phyloP scores from a whole-genome alignment of 768 basidiomycete genomes.

The Mycena amicta region DNA sequence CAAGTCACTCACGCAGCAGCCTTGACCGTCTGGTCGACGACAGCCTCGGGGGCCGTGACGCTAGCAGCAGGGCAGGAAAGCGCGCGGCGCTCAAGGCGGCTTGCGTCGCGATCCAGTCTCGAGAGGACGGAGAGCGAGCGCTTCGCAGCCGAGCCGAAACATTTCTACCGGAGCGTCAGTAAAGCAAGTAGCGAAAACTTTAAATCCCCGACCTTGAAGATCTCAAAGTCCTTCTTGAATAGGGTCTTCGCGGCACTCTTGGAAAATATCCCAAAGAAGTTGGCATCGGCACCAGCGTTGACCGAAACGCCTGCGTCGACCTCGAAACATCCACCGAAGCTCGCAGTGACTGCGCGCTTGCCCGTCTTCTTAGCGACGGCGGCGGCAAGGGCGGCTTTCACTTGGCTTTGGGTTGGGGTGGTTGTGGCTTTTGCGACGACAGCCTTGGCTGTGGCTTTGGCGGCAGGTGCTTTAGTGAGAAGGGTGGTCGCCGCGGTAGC shows the following conservation, averaged over 20 bases:
- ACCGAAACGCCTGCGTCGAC: slow-evolving; percentile 18
- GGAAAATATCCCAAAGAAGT: slow-evolving; percentile 24
- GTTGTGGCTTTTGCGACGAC: neutral
- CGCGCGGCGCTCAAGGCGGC: neutral
- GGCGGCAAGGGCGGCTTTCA: slow-evolving; percentile 4
- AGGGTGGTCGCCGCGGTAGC: slow-evolving; percentile 3
- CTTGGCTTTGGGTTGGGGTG: neutral
- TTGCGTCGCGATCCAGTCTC: neutral
- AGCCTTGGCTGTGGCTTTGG: neutral
- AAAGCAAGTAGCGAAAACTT: too few relatives aligned
- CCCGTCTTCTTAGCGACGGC: neutral
- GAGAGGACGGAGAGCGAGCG: slow-evolving; percentile 1
- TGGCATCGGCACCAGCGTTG: slow-evolving; percentile 22
- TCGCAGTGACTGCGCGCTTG: neutral
- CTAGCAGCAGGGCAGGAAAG: slow-evolving; percentile 2
- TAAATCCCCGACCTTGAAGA: slow-evolving; percentile 25
- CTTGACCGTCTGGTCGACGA: slow-evolving; percentile 19
- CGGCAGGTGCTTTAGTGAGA: neutral
- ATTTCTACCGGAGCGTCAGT: too few relatives aligned
- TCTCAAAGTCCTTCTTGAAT: slow-evolving; percentile 24
- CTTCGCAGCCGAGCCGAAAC: slow-evolving; percentile 2
- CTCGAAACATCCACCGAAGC: slow-evolving; percentile 22
- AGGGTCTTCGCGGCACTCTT: slow-evolving; percentile 5
- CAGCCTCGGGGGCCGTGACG: neutral
- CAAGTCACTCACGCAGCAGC: slow-evolving; percentile 30